phyloP scores from a whole-genome alignment of 2,329 filamentous ascomycete species.

The Colletotrichum sp. region DNA sequence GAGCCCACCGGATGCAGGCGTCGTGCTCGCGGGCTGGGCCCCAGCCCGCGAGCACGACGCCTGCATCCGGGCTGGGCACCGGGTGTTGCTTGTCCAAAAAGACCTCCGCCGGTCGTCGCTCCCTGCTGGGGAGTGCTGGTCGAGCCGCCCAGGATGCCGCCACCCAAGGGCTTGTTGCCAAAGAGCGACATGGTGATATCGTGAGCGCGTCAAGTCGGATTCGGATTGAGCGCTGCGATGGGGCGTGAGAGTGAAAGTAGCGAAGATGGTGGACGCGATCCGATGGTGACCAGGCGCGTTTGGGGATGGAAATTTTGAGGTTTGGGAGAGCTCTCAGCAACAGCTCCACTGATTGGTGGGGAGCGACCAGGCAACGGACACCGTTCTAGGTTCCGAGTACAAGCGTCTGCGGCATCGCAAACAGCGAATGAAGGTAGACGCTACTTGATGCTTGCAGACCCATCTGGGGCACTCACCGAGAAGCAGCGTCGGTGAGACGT shows the following conservation, averaged over 20 bases:
- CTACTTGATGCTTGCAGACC: background rate
- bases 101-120: slow-evolving; percentile 14
- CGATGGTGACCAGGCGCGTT: slow-evolving; percentile 7
- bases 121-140: slow-evolving; percentile 13
- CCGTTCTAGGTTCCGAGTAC: background rate
- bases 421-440: background rate
- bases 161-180: slow-evolving; percentile 24
- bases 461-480: background rate
- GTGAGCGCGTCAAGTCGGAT: background rate
- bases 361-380: slow-evolving; percentile 19
- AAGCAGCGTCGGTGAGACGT: background rate
- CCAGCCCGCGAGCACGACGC: too few species aligned
- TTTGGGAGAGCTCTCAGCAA: slow-evolving; percentile 19
- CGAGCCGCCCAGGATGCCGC: slow-evolving; percentile 15
- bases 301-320: slow-evolving; percentile 17
- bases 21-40: slow-evolving; percentile 22
- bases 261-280: background rate
- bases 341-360: slow-evolving; percentile 23
- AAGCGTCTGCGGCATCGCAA: background rate
- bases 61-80: slow-evolving; percentile 17
- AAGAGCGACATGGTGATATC: slow-evolving; percentile 22
- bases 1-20: slow-evolving; percentile 30
- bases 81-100: slow-evolving; percentile 23
- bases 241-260: background rate
- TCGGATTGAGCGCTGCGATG: background rate